Evolutionary conservation across 148 eudicot genomes (phyloP), one percentile per base, ranked within the genome.

Genomic region (Salicornia ramosissima): DNA sequence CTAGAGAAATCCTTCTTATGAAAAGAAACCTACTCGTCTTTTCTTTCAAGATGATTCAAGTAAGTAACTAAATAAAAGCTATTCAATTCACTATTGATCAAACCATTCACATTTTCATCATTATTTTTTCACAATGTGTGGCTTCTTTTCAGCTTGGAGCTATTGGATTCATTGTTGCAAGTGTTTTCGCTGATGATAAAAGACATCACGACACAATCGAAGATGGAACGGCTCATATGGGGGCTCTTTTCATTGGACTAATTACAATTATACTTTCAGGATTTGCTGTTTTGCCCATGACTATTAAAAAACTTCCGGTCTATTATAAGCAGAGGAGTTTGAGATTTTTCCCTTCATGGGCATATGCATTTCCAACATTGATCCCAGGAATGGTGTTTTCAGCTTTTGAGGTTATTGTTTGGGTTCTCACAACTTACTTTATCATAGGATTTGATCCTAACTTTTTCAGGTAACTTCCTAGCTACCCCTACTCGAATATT

Each of bases 1-100:
- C 82, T 3, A 88, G 88, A 65, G 93, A 88, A 55, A 73, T 83
- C 79, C 57, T 88, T 31, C 58, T 88, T 42, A 82, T 88, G 86
- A 86, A 86, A 66, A 72, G 86, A 19, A 88, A 86, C 75, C 68
- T 84, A 0, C 71, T 84, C 15, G 46, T 88, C n/a, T 88, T 79
- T 71, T 56, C 73, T 34, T 86, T 88, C 78, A 88, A 88, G 80
- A 10, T 56, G 14, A 28, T 60, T 26, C 71, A 77, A 71, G 74
- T 77, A 54, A 36, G 73, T 63, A 21, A 29, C 56, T 29, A 54
- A 25, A n/a, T n/a, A n/a, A n/a, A n/a, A n/a, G n/a, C n/a, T n/a
- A n/a, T n/a, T n/a, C n/a, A n/a, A n/a, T n/a, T n/a, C n/a, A n/a
- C n/a, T n/a, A n/a, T n/a, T n/a, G n/a, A n/a, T n/a, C n/a, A n/a